Evolutionary conservation across 2,329 filamentous ascomycete species (phyloP), one percentile per base, ranked within the genome.

Genomic region (Colletotrichum somersetense): DNA sequence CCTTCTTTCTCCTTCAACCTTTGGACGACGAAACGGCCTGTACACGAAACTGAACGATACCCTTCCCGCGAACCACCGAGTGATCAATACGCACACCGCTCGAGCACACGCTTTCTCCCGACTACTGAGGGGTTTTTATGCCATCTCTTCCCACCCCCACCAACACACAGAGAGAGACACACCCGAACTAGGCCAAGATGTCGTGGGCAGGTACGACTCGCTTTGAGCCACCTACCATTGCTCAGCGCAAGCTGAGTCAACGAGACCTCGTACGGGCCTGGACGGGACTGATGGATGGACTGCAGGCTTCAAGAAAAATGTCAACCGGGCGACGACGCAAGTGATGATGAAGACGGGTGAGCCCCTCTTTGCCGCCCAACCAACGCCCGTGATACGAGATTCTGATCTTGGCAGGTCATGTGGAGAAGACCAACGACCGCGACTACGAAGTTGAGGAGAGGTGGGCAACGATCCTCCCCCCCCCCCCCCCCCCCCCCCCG

Each of bases 261-360:
- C 12, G 12, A 26, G 5, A 52, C 8, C 11, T 48, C 46, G 3
- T 20, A 44, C 2, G 20, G n/a, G 16, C 8, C 23, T 26, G 50
- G 56, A 46, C 56, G 26, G 40, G 44, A 20, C 71, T 71, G 71
- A 66, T 57, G 64, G 52, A 8, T 11, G 59, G 46, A 69, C 44
- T 55, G 75, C 75, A 85, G 84, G 84, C 75, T 85, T 85, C 79
- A 85, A 96, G 87, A 97, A 97, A 84, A 97, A 97, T 91, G 95
- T 98, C 87, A 96, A 96, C 87, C 94, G 96, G 86, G 96, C 96
- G 79, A 98, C 96, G 84, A 99, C 97, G 85, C 95, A 98, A 91
- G 96, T 98, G 74, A 98, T 99, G 94, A 98, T 99, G 96, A 99
- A 99, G 89, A 97, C 95, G 70, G 94, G 92, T 93, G 82, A 75